Evolutionary conservation across 441 rosid genomes (phyloP).

Genomic region (Pelargonium myrrhifolium): DNA sequence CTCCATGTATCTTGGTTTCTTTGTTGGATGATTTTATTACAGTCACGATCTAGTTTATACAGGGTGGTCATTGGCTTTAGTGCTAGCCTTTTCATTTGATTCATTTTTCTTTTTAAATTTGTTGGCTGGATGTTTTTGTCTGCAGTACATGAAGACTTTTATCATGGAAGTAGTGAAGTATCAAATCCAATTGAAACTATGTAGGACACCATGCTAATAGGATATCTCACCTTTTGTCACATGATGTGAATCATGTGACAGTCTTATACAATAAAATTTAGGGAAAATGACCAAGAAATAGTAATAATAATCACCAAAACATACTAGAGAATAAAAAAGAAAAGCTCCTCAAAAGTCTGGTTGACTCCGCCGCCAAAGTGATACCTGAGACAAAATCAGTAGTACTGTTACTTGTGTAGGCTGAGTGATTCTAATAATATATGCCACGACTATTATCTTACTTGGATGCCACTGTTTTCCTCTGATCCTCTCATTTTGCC

Average conservation of each 20-base stretch:
- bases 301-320: background rate
- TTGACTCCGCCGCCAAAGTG: background rate
- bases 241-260: background rate
- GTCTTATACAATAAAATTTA: no score
- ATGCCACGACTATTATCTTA: background rate
- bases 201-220: background rate
- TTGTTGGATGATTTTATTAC: no score
- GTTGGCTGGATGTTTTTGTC: background rate
- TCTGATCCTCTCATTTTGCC: background rate
- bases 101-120: background rate
- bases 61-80: background rate
- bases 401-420: background rate
- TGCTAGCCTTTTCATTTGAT: background rate
- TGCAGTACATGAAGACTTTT: background rate
- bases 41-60: background rate
- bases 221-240: background rate
- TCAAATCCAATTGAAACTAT: background rate
- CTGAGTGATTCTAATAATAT: background rate
- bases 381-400: no score
- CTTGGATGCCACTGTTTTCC: background rate
- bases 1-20: no score
- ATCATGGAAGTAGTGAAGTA: background rate
- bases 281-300: background rate
- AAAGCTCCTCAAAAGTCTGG: background rate
- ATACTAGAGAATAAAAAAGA: background rate